Evolutionary conservation across 768 basidiomycete species (phyloP), one percentile per base, ranked within the genome.

Genomic region (Phanerodontia chrysosporium): DNA sequence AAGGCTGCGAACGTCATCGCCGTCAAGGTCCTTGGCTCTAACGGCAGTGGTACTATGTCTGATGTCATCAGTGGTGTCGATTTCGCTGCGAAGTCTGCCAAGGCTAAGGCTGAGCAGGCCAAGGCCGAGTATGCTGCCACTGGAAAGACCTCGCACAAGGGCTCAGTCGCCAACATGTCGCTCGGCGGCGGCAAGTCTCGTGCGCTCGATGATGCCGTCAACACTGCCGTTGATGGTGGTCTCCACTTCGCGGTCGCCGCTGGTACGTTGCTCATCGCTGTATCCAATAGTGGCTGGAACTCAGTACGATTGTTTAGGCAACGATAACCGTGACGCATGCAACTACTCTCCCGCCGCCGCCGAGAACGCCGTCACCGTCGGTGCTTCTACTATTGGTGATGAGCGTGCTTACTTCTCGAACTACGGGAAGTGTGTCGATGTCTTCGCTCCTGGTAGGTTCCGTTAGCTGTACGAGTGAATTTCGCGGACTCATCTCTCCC

Each of bases 191-290:
- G 93, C 59, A 96, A 95, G 78, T 92, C 91, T 5, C 80, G 76
- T 22, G 83, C 91, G 32, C 81, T 98, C 53, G 94, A 99, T 62
- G 79, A 80, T 24, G 85, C 88, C 53, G 93, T 99, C 61, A 86
- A 98, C 76, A 77, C 75, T 52, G 94, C 97, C 48, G 92, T 96
- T 56, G 81, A 84, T 9, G 62, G 72, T 35, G 97, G 97, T 39
- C 80, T 99, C 32, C 94, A 98, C 80, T 97, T 98, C 65, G 92
- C 96, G 61, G 97, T 99, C 60, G 96, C 96, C 61, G 95, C 95
- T 61, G 95, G 92, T 84, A 75, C 66, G 81, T 78, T 53, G 14
- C n/a, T 77, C 51, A 24, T 25, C 3, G 12, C 21, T 53, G 39
- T 21, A 53, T 45, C 29, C 32, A 49, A 58, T 51, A 42, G 12